Evolutionary conservation across 768 basidiomycete genomes (phyloP).

Genomic region (Steccherinum ochraceum): DNA sequence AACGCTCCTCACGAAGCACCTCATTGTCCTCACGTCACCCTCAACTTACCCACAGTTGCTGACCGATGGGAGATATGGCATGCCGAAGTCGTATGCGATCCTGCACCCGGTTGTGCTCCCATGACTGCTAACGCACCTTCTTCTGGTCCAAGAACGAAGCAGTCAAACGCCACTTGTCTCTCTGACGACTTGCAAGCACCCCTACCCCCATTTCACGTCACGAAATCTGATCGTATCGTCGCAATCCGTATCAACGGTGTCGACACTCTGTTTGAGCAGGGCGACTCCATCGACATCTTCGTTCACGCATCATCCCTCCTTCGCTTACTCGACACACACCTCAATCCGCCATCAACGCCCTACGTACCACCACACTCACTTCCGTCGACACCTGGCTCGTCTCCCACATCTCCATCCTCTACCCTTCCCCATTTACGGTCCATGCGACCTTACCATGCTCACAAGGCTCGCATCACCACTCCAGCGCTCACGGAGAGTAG

Average conservation of each 20-base stretch:
- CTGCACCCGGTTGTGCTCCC: neutral
- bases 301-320: neutral
- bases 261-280: neutral
- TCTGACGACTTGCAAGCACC: neutral
- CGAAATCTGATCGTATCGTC: neutral
- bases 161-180: neutral
- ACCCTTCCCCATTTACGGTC: neutral
- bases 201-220: neutral
- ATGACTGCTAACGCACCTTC: neutral
- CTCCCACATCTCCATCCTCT: neutral
- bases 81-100: neutral
- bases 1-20: neutral
- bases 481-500: neutral
- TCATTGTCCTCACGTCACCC: neutral
- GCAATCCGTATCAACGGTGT: neutral
- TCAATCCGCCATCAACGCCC: neutral
- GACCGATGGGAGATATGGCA: neutral
- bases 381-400: neutral
- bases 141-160: too few species aligned
- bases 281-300: neutral
- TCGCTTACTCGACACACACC: neutral
- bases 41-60: neutral
- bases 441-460: neutral
- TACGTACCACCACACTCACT: neutral
- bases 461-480: neutral